Evolutionary conservation across 768 basidiomycete species (phyloP).

Genomic region (Xerocomellus intermedius): DNA sequence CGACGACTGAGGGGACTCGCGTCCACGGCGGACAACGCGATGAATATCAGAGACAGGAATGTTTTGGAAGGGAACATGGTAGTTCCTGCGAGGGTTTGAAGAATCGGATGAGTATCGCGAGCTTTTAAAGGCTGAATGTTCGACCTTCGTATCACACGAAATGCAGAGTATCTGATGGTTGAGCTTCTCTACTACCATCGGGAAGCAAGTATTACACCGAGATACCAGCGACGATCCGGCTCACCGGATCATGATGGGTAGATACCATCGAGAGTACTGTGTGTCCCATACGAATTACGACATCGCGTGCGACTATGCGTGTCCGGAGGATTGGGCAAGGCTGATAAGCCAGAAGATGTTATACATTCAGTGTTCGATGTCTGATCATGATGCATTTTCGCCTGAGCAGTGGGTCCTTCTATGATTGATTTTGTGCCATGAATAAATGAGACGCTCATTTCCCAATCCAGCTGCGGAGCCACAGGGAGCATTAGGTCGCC

Average conservation of each 20-base stretch:
- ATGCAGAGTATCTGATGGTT: background rate
- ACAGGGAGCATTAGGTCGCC: background rate
- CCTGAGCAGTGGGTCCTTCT: too few relatives aligned
- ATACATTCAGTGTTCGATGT: background rate
- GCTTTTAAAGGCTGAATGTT: background rate
- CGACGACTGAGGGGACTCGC: conserved; percentile 12
- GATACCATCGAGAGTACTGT: background rate
- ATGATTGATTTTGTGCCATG: background rate
- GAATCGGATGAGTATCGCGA: too few relatives aligned
- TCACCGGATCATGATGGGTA: too few relatives aligned
- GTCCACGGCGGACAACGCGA: conserved; percentile 11
- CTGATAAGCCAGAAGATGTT: background rate
- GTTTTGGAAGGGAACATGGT: conserved; percentile 14
- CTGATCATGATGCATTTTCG: background rate
- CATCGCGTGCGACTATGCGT: background rate
- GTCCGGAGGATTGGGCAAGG: background rate
- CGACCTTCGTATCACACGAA: background rate
- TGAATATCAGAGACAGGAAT: conserved; percentile 10
- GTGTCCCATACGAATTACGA: background rate
- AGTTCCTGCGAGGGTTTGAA: background rate
- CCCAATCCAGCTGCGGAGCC: background rate
- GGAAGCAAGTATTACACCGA: background rate
- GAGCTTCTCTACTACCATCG: background rate
- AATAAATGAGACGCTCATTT: too few relatives aligned
- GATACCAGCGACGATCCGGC: too few relatives aligned